Evolutionary conservation across 345 rosid species (phyloP).

Genomic region (Eutrema heterophyllum): DNA sequence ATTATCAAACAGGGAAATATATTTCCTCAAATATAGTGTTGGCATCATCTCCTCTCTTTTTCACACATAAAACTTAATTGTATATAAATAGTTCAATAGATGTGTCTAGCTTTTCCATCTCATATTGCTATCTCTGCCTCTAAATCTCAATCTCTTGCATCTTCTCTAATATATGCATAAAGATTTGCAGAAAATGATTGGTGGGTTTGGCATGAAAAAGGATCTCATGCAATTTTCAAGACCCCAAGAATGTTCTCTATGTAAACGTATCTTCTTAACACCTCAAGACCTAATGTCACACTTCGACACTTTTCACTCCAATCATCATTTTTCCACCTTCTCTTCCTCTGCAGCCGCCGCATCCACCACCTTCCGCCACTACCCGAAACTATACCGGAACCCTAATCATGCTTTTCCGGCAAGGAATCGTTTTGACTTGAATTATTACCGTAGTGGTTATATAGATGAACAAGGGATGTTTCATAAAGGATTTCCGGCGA

Average conservation of each 20-base stretch:
- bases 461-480: constrained; percentile 3
- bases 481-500: not conserved
- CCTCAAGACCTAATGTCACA: constrained; percentile 7
- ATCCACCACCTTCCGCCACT: not conserved
- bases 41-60: not conserved
- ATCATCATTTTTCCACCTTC: not conserved
- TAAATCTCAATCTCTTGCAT: not conserved
- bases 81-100: constrained; percentile 19
- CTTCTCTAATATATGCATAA: not conserved
- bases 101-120: not conserved
- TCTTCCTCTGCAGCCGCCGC: not conserved
- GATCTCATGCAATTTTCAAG: not conserved
- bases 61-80: not conserved
- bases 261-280: not conserved
- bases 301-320: not conserved
- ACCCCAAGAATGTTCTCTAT: constrained; percentile 7
- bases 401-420: not conserved
- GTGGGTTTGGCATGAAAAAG: constrained; percentile 8
- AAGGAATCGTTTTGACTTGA: not conserved
- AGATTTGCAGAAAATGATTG: not conserved
- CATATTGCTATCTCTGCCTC: not conserved
- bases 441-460: not conserved
- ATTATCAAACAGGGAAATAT: not conserved
- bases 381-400: not conserved
- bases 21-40: not conserved